Conservation (phyloP, 495 filamentous ascomycete species). For the Annulohypoxylon bovei region DNA sequence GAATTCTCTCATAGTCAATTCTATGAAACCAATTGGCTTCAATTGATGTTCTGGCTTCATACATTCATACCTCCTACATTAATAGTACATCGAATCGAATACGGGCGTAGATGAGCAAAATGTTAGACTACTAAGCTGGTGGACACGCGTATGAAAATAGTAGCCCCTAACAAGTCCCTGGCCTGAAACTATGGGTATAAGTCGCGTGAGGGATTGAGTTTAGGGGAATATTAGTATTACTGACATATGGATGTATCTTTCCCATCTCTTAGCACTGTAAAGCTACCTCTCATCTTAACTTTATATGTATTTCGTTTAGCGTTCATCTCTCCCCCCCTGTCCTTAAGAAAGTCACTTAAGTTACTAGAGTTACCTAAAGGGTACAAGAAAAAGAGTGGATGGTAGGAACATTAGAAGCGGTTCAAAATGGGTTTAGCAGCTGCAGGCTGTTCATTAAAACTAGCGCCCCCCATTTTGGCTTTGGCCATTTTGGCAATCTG, state of each 20-base stretch:
- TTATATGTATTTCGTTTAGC: not conserved
- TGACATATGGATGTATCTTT: not conserved
- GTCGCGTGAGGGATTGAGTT: slow-evolving; percentile 32
- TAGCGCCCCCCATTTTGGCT: slow-evolving; percentile 43
- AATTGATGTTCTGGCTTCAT: not conserved
- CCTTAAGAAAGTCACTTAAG: not conserved
- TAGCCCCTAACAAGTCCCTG: slow-evolving; percentile 1
- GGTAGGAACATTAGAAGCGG: slow-evolving; percentile 11
- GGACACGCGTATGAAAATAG: slow-evolving; percentile 7
- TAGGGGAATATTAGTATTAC: not conserved
- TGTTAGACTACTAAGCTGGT: not conserved
- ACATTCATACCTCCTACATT: not conserved
- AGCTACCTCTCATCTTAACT: slow-evolving; percentile 31
- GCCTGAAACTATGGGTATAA: slow-evolving; percentile 23
- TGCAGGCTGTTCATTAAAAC: slow-evolving; percentile 43
- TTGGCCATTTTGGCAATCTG: slow-evolving; percentile 46
- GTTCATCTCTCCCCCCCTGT: slow-evolving; percentile 15
- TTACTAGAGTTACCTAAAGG: not conserved
- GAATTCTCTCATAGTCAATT: not conserved
- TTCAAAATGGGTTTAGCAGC: slow-evolving; percentile 40
- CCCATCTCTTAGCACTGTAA: not conserved
- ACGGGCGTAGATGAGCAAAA: not conserved
- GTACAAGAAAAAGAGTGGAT: slow-evolving; percentile 3
- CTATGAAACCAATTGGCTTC: not conserved
- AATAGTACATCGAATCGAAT: not conserved